phyloP scores from a whole-genome alignment of 768 basidiomycete genomes.

The Amanita muscaria region DNA sequence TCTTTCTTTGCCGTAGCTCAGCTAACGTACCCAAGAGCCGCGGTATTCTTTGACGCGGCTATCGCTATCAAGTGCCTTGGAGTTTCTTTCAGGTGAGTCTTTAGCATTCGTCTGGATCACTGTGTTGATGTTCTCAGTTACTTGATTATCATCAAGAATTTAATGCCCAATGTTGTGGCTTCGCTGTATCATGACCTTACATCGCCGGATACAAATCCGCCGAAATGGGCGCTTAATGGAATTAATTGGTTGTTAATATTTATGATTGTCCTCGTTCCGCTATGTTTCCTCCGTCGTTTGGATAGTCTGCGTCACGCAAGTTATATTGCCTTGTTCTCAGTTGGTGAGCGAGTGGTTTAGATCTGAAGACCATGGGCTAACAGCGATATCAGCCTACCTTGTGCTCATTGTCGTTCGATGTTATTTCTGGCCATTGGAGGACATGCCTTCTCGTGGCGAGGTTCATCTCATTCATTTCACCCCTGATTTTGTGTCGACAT shows the following conservation, averaged over 20 bases:
- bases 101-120: conserved; percentile 7
- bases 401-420: conserved; percentile 72
- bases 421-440: conserved; percentile 68
- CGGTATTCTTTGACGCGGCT: conserved; percentile 86
- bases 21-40: conserved; percentile 83
- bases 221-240: conserved; percentile 67
- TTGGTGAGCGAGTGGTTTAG: conserved; percentile 46
- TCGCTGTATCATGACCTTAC: conserved; percentile 76
- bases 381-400: conserved; percentile 49
- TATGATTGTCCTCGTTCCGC: conserved; percentile 69
- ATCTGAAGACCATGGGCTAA: neutral
- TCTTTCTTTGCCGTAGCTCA: conserved; percentile 81
- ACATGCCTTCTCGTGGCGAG: conserved; percentile 55
- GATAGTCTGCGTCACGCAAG: conserved; percentile 87
- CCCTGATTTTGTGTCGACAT: conserved; percentile 69
- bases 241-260: conserved; percentile 76
- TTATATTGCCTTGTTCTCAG: conserved; percentile 85
- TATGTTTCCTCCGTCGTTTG: conserved; percentile 75
- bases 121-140: conserved; percentile 39
- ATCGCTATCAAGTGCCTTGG: conserved; percentile 97
- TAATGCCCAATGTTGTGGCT: conserved; percentile 85
- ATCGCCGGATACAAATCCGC: conserved; percentile 54
- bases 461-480: conserved; percentile 67
- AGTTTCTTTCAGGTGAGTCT: conserved; percentile 75
- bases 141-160: conserved; percentile 85